These are phyloP conservation scores for Purshia tridentata DNA, from an alignment of 306 rosid species.

Conservation along the genomic window DNA sequence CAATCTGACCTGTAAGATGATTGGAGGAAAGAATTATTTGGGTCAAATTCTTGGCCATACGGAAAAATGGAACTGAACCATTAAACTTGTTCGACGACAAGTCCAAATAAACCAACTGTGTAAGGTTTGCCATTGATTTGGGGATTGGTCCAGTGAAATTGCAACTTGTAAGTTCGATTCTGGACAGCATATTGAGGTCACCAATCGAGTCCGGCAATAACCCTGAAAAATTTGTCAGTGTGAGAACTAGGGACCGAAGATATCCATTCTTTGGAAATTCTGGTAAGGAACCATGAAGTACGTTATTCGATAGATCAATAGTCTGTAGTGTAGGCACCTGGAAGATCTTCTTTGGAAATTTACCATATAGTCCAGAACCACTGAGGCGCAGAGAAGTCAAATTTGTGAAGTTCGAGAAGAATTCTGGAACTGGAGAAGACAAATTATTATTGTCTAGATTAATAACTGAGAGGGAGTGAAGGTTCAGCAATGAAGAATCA, in stretches of 20 bases:
- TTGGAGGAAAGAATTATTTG: conserved; percentile 25
- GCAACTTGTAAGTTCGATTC: conserved; percentile 13
- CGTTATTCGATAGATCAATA: conserved; percentile 11
- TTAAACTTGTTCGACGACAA: conserved; percentile 5
- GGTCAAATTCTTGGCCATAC: conserved; percentile 17
- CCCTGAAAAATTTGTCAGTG: conserved; percentile 23
- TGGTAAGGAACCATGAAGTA: conserved; percentile 28
- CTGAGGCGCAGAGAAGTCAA: conserved; percentile 30
- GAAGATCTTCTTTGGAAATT: conserved; percentile 32
- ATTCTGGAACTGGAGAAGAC: conserved; percentile 20
- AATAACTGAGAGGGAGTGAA: conserved; percentile 30
- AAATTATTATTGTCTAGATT: conserved; percentile 4
- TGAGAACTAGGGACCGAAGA: conserved; percentile 16
- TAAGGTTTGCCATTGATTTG: conserved; percentile 7
- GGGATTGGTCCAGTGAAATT: conserved; percentile 34
- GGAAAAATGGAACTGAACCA: conserved; percentile 35
- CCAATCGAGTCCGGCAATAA: conserved; percentile 27
- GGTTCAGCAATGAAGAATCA: conserved; percentile 22
- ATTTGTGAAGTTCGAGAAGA: conserved; percentile 17
- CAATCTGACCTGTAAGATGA: conserved; percentile 21
- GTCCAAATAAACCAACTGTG: conserved; percentile 24
- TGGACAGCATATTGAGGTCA: conserved; percentile 18
- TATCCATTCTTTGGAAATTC: conserved; percentile 8
- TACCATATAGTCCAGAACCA: neutral
- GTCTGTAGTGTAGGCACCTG: conserved; percentile 20